Conservation (phyloP, 805 yeast genomes). For the Saccharomycopsis oosterbeekiorum region DNA sequence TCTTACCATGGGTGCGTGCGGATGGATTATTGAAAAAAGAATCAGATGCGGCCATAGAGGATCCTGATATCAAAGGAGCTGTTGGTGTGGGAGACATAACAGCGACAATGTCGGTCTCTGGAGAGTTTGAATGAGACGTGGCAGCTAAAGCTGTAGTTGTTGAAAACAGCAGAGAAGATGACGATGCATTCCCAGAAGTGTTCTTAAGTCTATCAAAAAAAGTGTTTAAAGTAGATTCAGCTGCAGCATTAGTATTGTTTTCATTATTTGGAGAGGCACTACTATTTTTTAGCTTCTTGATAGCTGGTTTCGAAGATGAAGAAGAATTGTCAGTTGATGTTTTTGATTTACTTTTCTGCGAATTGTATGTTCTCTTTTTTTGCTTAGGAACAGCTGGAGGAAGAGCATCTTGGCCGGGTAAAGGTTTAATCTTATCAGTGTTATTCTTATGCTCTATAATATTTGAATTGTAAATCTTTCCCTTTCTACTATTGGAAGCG, state of each 20-base stretch:
- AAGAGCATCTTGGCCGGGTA: slow-evolving; percentile 14
- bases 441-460: slow-evolving; percentile 19
- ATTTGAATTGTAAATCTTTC: slow-evolving; percentile 12
- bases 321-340: background rate
- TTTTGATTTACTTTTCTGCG: background rate
- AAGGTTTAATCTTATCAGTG: slow-evolving; percentile 18
- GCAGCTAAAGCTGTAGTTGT: background rate
- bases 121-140: slow-evolving; percentile 1
- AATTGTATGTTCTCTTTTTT: background rate
- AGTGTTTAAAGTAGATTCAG: background rate
- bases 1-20: background rate
- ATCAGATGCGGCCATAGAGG: background rate
- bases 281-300: background rate
- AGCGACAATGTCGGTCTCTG: background rate
- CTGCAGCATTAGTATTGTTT: background rate
- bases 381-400: slow-evolving; percentile 6
- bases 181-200: background rate
- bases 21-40: background rate
- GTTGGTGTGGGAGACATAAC: too few relatives aligned
- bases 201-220: background rate
- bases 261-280: background rate
- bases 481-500: background rate
- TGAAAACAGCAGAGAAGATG: background rate
- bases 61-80: background rate
- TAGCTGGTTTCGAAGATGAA: background rate